Percentiles rank a stretch among this genome's conserved stretches.
Conservation (phyloP, 371 early-diverging fungal genomes). For the Mucor saturninus region DNA sequence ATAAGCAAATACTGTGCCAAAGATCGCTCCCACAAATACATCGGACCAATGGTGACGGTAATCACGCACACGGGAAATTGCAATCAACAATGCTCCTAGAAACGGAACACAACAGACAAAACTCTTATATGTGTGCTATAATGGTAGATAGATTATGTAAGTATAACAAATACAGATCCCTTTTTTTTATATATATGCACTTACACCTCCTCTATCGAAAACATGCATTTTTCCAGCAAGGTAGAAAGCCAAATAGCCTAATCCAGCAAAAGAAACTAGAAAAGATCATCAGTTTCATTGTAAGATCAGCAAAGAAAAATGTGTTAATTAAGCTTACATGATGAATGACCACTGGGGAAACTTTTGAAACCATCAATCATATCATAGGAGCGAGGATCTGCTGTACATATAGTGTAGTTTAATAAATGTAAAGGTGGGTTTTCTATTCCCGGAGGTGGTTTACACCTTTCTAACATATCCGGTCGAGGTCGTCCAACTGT, state of each 20-base stretch:
- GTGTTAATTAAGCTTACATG: conserved; percentile 41
- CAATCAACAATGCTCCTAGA: conserved; percentile 68
- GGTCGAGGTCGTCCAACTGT: conserved; percentile 81
- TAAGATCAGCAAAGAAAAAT: neutral
- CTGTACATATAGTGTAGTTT: conserved; percentile 50
- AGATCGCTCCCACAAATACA: conserved; percentile 66
- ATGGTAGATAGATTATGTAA: neutral
- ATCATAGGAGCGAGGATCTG: conserved; percentile 44
- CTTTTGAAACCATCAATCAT: conserved; percentile 86
- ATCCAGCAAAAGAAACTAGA: conserved; percentile 72
- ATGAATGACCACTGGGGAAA: conserved; percentile 96
- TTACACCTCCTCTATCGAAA: conserved; percentile 68
- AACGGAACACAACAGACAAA: conserved; percentile 68
- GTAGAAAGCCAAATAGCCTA: conserved; percentile 74
- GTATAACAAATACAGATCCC: neutral
- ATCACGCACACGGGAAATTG: conserved; percentile 74
- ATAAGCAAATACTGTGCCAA: conserved; percentile 58
- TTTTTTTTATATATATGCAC: neutral
- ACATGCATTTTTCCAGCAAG: conserved; percentile 73
- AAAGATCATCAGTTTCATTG: neutral
- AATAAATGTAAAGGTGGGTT: conserved; percentile 68
- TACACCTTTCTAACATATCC: conserved; percentile 91
- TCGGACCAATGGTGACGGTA: conserved; percentile 90
- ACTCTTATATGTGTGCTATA: conserved; percentile 65
- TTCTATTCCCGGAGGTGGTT: conserved; percentile 52